phyloP scores from a whole-genome alignment of 2,329 filamentous ascomycete species.

The Aureobasidium sp. region DNA sequence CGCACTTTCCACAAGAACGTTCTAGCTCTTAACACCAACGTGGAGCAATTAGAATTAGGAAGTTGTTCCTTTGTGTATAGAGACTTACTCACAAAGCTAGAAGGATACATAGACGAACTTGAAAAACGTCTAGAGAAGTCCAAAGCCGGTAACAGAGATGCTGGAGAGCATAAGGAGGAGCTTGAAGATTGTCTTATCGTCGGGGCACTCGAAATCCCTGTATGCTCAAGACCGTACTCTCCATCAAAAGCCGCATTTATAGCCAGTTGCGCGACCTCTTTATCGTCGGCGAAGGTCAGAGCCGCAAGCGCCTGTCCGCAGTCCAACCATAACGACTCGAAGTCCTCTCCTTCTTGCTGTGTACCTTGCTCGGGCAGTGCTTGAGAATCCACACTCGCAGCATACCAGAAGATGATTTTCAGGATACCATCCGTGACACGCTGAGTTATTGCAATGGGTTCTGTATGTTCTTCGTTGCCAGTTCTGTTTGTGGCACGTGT shows the following conservation, averaged over 20 bases:
- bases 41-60: too few relatives aligned
- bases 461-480: background rate
- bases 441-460: background rate
- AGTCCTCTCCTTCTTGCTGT: slow-evolving; percentile 8
- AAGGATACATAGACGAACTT: too few relatives aligned
- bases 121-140: too few relatives aligned
- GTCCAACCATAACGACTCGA: slow-evolving; percentile 2
- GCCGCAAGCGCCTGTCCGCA: background rate
- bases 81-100: too few relatives aligned
- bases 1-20: too few relatives aligned
- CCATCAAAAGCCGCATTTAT: background rate
- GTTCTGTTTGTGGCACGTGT: background rate
- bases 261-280: background rate
- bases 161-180: too few relatives aligned
- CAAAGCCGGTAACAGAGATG: too few relatives aligned
- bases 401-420: slow-evolving; percentile 13
- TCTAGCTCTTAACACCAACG: too few relatives aligned
- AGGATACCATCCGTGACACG: background rate
- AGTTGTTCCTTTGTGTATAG: too few relatives aligned
- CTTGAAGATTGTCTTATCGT: too few relatives aligned
- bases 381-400: background rate
- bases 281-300: background rate
- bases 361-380: background rate
- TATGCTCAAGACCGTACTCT: too few relatives aligned
- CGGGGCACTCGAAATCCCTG: too few relatives aligned